These are phyloP conservation scores for Amoebophrya sp. DNA, from an alignment of 169 alveolate species.

Conservation along the genomic window DNA sequence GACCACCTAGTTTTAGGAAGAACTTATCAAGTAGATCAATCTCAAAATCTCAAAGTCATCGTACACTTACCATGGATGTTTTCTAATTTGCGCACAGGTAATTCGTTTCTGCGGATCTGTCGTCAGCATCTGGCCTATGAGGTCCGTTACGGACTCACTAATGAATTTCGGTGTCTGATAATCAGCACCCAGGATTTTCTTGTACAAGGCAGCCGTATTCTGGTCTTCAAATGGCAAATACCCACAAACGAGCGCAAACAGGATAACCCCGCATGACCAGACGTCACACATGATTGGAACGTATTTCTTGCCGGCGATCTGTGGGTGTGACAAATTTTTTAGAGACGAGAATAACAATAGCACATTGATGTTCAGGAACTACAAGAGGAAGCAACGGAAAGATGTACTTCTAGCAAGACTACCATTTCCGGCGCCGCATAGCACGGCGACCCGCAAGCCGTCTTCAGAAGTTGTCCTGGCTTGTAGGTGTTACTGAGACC, in stretches of 20 bases:
- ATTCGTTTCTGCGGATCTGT: background rate
- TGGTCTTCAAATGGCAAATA: slow-evolving; percentile 79
- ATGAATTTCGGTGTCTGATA: background rate
- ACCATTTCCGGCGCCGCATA: slow-evolving; percentile 90
- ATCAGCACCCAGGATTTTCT: background rate
- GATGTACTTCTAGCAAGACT: no score
- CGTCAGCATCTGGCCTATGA: background rate
- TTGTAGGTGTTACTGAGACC: slow-evolving; percentile 79
- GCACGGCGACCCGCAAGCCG: slow-evolving; percentile 90
- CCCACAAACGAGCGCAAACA: slow-evolving; percentile 81
- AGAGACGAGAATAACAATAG: no score
- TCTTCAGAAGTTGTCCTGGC: slow-evolving; percentile 66
- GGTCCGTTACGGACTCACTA: background rate
- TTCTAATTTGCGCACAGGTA: background rate
- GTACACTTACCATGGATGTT: slow-evolving; percentile 19
- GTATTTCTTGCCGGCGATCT: background rate
- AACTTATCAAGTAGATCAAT: no score
- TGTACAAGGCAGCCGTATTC: background rate
- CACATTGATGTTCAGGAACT: no score
- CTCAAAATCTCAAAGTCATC: no score
- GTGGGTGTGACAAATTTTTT: no score
- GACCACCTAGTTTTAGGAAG: background rate
- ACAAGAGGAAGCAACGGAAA: no score
- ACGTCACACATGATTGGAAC: slow-evolving; percentile 41
- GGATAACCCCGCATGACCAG: slow-evolving; percentile 62